phyloP scores from a whole-genome alignment of 169 alveolate species.

The Plasmodium reichenowi region DNA sequence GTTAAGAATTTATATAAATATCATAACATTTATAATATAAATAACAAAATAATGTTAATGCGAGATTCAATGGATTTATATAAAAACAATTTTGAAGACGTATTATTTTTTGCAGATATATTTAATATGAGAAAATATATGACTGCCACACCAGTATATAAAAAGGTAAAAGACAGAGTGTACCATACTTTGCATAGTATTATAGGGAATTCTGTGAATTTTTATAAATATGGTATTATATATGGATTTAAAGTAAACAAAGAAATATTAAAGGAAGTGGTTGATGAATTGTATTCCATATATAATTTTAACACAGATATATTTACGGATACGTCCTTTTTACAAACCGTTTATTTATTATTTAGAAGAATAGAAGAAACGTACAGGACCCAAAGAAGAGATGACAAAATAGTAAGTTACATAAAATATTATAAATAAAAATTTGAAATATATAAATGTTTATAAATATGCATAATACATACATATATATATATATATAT shows the following conservation, averaged over 20 bases:
- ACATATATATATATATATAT: not conserved
- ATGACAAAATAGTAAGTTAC: conserved; percentile 32
- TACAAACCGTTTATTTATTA: conserved; percentile 40
- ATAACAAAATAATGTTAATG: conserved; percentile 51
- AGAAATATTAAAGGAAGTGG: conserved; percentile 7
- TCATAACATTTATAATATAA: conserved; percentile 24
- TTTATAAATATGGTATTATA: conserved; percentile 32
- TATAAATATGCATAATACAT: no score
- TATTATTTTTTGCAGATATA: conserved; percentile 49
- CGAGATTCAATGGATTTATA: conserved; percentile 45
- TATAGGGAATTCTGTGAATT: conserved; percentile 22
- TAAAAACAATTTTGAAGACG: conserved; percentile 24
- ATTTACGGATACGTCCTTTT: conserved; percentile 30
- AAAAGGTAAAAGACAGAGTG: not conserved
- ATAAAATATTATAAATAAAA: no score
- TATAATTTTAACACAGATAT: conserved; percentile 13
- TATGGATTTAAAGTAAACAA: conserved; percentile 45
- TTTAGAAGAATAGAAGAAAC: conserved; percentile 40
- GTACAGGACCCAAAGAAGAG: conserved; percentile 14
- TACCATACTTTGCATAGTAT: conserved; percentile 5
- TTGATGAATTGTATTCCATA: conserved; percentile 17
- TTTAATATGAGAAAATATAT: conserved; percentile 16
- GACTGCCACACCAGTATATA: not conserved
- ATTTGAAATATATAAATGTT: no score
- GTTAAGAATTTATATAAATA: conserved; percentile 20